Conservation (phyloP, 176 grass and related monocot species). For the Eragrostis nindensis region DNA sequence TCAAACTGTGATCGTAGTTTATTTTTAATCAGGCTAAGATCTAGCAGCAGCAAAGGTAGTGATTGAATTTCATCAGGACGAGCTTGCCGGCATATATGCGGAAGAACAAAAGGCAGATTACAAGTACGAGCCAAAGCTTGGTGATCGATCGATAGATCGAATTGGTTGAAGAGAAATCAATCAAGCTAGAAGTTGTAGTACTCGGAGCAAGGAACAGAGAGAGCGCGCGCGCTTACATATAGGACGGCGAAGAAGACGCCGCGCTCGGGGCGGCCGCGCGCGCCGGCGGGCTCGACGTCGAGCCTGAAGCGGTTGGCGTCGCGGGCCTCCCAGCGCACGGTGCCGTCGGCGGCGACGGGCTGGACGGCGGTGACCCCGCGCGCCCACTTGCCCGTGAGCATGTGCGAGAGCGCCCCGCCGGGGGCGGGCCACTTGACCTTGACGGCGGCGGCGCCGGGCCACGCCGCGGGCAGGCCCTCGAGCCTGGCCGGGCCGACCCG, state of each 20-base stretch:
- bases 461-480: conserved; percentile 49
- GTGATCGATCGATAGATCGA: not conserved
- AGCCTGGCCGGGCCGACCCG: conserved; percentile 57
- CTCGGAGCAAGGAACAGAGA: not conserved
- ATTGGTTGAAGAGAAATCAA: not conserved
- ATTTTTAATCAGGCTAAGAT: not conserved
- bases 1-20: not conserved
- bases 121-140: not conserved
- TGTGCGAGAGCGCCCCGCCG: conserved; percentile 37
- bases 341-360: conserved; percentile 41
- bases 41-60: not conserved
- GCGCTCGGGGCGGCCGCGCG: conserved; percentile 20
- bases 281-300: conserved; percentile 18
- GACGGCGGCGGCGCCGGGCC: conserved; percentile 44
- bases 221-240: conserved; percentile 55
- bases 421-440: conserved; percentile 70
- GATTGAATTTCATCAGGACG: no score
- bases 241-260: conserved; percentile 73
- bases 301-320: conserved; percentile 55
- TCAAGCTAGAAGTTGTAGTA: not conserved
- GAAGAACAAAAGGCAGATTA: no score
- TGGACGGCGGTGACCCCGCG: conserved; percentile 57
- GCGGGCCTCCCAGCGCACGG: conserved; percentile 53
- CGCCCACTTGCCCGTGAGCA: conserved; percentile 49
- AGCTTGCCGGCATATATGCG: no score